These are phyloP conservation scores for Sporothrix pallida DNA, from an alignment of 2,329 filamentous ascomycete species.

Conservation along the genomic window DNA sequence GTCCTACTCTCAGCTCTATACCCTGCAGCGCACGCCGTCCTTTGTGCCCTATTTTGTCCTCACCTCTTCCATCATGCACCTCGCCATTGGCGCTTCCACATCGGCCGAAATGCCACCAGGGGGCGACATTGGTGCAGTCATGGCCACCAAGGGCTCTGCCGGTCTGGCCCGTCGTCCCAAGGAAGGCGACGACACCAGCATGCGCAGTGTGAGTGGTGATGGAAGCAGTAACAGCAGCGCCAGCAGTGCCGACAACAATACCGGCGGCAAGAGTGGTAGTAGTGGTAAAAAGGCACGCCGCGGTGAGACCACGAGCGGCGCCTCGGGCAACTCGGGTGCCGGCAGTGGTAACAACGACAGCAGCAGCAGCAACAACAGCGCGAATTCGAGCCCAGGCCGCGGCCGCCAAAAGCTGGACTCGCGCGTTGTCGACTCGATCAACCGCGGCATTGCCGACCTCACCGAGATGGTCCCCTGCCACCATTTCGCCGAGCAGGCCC, in stretches of 20 bases:
- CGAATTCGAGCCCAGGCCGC: neutral
- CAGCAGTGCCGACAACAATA: neutral
- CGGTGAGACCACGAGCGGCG: neutral
- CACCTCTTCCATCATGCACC: slow-evolving; percentile 65
- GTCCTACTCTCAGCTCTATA: slow-evolving; percentile 65
- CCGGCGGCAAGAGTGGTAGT: neutral
- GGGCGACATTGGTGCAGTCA: slow-evolving; percentile 15
- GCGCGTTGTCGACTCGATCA: slow-evolving; percentile 53
- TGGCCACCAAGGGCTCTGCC: neutral
- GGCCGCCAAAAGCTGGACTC: slow-evolving; percentile 44
- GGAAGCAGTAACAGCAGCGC: neutral
- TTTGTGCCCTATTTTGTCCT: slow-evolving; percentile 68
- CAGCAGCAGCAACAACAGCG: neutral
- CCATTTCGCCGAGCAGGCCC: slow-evolving; percentile 64
- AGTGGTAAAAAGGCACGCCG: neutral
- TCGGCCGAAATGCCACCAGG: slow-evolving; percentile 23
- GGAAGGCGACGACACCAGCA: slow-evolving; percentile 12
- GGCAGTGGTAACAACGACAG: neutral
- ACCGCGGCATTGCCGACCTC: slow-evolving; percentile 62
- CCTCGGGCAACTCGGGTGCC: neutral
- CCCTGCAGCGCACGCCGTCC: slow-evolving; percentile 62
- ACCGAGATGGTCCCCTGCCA: slow-evolving; percentile 67
- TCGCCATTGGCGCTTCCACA: slow-evolving; percentile 57
- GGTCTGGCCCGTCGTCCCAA: slow-evolving; percentile 18
- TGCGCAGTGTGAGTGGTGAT: neutral